Evolutionary conservation across 805 yeast species (phyloP).

Genomic region (Lipomyces sp.): DNA sequence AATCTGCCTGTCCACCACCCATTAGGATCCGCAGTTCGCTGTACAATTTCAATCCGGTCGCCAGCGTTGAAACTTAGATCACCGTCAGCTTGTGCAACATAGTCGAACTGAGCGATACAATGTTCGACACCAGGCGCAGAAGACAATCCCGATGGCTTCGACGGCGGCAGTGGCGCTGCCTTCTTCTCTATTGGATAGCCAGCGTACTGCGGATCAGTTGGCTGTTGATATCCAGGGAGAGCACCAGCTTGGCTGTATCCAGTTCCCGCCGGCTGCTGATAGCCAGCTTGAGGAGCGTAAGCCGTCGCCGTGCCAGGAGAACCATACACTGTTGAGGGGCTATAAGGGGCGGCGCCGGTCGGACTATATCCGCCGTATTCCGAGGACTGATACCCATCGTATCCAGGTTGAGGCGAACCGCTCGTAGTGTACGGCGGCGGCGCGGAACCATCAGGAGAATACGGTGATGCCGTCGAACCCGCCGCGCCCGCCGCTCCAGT

Average conservation of each 20-base stretch:
- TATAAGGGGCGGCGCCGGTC: background rate
- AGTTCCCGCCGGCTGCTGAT: slow-evolving; percentile 18
- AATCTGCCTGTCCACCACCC: slow-evolving; percentile 98
- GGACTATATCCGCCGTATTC: slow-evolving; percentile 8
- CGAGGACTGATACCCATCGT: slow-evolving; percentile 9
- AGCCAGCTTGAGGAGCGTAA: slow-evolving; percentile 14
- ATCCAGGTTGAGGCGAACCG: slow-evolving; percentile 11
- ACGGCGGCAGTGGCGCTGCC: slow-evolving; percentile 43
- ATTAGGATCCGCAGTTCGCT: slow-evolving; percentile 79
- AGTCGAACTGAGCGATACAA: slow-evolving; percentile 91
- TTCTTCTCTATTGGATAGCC: slow-evolving; percentile 31
- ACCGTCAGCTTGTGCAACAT: slow-evolving; percentile 90
- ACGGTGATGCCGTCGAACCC: slow-evolving; percentile 12
- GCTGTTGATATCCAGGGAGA: slow-evolving; percentile 21
- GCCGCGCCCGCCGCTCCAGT: slow-evolving; percentile 39
- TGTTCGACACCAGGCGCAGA: slow-evolving; percentile 47
- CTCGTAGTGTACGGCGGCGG: slow-evolving; percentile 44
- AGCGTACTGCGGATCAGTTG: slow-evolving; percentile 18
- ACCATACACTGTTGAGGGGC: slow-evolving; percentile 8
- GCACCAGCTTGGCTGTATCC: slow-evolving; percentile 15
- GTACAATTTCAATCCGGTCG: slow-evolving; percentile 77
- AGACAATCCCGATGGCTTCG: slow-evolving; percentile 40
- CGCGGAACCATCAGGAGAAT: slow-evolving; percentile 32
- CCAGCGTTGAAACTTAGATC: slow-evolving; percentile 90
- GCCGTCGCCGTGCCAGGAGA: slow-evolving; percentile 6